Base-by-base conservation (phyloP, 176 grass and related monocot genomes). In the Bromus sterilis region DNA sequence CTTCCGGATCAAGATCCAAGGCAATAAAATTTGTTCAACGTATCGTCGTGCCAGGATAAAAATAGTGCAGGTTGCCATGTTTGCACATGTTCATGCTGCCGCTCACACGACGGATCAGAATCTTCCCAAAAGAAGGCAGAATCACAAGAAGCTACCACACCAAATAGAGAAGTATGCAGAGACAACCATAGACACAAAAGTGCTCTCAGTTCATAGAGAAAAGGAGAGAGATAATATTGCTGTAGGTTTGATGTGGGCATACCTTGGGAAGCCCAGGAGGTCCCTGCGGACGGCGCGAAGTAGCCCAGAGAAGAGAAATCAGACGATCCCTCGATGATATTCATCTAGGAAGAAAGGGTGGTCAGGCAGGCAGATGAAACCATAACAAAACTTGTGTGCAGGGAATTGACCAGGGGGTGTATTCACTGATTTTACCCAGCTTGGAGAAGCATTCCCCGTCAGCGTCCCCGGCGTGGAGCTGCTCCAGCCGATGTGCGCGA, bases 401-500 rank as follows among this genome's bases (percentile, higher is more conserved):
- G 4, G 26, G 66, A 61, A 80, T 58, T 9, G 60, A 63, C 8
- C 23, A 71, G 18, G 39, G 15, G 32, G 2, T 56, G 2, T 24
- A 24, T 33, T 9, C 0, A 53, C 48, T 53, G 48, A 21, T 5
- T 6, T 53, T 91, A 96, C 93, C 93, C 93, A 96, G 79, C 85
- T 89, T 44, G 88, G 85, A 60, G 87, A 73, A 23, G 71, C 78
- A 31, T 71, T 79, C 56, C 71, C 79, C 3, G 62, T 42, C 18
- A 80, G 43, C 40, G 14, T 28, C 1, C 44, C 40, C 23, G 84
- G 66, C n/a, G 40, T 46, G 68, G 68, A 71, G 82, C 12, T 60
- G 33, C 81, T 88, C 90, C 91, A 97, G 80, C 94, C 94, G 46
- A 97, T 92, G 79, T 97, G 94, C 33, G 94, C 92, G 72, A 97